Conservation (phyloP, 768 basidiomycete species). For the Tulasnella sp. region DNA sequence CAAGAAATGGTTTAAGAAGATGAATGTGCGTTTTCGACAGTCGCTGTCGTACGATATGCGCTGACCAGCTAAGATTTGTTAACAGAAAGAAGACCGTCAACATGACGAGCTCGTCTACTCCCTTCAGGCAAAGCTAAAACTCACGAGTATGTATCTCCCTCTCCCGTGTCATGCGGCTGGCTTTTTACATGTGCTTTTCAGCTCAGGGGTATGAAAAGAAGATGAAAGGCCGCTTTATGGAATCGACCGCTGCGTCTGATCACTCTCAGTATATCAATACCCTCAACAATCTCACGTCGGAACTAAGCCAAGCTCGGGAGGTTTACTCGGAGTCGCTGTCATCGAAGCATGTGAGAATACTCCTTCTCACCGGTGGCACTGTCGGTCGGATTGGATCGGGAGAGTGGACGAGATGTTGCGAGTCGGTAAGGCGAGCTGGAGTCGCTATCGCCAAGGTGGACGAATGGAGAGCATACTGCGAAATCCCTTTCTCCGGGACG, state of each 20-base stretch:
- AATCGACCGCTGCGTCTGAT: constrained; percentile 46
- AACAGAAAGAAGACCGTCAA: constrained; percentile 65
- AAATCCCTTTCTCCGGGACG: constrained; percentile 56
- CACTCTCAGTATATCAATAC: constrained; percentile 68
- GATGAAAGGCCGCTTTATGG: constrained; percentile 55
- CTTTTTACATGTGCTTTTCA: constrained; percentile 21
- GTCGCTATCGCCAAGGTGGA: constrained; percentile 59
- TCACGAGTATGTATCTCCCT: constrained; percentile 40
- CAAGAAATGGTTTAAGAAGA: constrained; percentile 80
- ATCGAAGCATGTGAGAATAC: constrained; percentile 46
- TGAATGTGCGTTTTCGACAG: constrained; percentile 43
- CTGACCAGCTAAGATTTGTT: not conserved
- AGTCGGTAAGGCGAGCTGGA: constrained; percentile 55
- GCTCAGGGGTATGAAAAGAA: constrained; percentile 72
- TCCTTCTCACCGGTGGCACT: constrained; percentile 50
- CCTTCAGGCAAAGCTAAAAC: constrained; percentile 63
- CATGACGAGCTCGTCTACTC: constrained; percentile 60
- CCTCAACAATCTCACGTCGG: constrained; percentile 58
- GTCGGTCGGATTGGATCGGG: constrained; percentile 64
- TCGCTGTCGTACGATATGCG: not conserved
- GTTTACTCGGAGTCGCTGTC: constrained; percentile 48
- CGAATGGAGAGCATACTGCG: constrained; percentile 62
- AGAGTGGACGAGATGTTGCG: constrained; percentile 63
- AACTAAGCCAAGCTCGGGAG: constrained; percentile 65
- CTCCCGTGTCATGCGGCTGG: not conserved